Evolutionary conservation across 1,284 basidiomycete genomes (phyloP).

Genomic region (Pholiota adiposa): DNA sequence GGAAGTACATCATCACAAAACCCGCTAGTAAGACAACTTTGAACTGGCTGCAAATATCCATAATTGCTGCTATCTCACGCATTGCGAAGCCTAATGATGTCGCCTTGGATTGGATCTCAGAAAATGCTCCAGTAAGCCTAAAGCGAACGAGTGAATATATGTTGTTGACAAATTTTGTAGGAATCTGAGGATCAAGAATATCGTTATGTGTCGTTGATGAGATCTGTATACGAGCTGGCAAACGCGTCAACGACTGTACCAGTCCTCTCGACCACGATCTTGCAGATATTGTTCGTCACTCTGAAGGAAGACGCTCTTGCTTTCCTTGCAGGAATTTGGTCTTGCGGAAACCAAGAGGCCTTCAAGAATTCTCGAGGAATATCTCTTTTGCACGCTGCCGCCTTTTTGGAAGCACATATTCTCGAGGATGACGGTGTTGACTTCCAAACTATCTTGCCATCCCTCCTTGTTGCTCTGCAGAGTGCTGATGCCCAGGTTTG

Average conservation of each 20-base stretch:
- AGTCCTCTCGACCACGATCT: slow-evolving; percentile 58
- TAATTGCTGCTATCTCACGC: slow-evolving; percentile 51
- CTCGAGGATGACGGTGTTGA: slow-evolving; percentile 59
- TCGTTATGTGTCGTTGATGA: slow-evolving; percentile 59
- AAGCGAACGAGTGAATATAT: neutral
- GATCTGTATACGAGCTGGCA: slow-evolving; percentile 65
- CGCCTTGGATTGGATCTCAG: slow-evolving; percentile 53
- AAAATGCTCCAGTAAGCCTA: slow-evolving; percentile 35
- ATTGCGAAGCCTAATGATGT: slow-evolving; percentile 49
- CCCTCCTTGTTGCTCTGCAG: slow-evolving; percentile 71
- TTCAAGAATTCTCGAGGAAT: slow-evolving; percentile 40
- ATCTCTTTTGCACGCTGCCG: slow-evolving; percentile 68
- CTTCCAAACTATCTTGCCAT: slow-evolving; percentile 88
- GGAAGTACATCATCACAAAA: slow-evolving; percentile 55
- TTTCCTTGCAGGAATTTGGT: slow-evolving; percentile 81
- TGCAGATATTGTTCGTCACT: slow-evolving; percentile 69
- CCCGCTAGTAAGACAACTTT: slow-evolving; percentile 60
- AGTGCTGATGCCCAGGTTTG: slow-evolving; percentile 60
- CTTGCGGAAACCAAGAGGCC: slow-evolving; percentile 29
- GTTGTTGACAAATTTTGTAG: neutral
- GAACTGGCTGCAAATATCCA: slow-evolving; percentile 57
- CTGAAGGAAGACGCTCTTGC: slow-evolving; percentile 76
- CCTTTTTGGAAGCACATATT: slow-evolving; percentile 78
- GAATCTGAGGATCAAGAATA: slow-evolving; percentile 32
- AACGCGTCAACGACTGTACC: slow-evolving; percentile 51